These are phyloP conservation scores for Leptographium lundbergii DNA, from an alignment of 2,329 filamentous ascomycete genomes.

Conservation along the genomic window DNA sequence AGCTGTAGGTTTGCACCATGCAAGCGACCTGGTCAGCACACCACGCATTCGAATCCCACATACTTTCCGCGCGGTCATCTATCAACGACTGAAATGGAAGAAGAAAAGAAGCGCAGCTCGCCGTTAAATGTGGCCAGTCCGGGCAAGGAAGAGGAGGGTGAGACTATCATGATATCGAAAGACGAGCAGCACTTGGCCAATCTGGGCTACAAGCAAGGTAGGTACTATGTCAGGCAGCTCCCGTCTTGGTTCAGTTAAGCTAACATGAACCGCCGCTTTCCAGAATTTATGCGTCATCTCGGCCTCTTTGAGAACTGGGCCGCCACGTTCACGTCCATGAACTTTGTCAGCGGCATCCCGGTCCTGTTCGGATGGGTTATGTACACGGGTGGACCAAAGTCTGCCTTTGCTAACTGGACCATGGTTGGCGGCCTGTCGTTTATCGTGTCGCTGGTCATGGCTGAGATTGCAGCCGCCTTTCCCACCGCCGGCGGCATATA, in stretches of 20 bases:
- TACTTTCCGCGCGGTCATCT: background rate
- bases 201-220: constrained; percentile 21
- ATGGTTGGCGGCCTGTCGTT: constrained; percentile 23
- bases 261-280: background rate
- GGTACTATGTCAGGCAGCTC: background rate
- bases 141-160: constrained; percentile 4
- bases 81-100: background rate
- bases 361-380: constrained; percentile 26
- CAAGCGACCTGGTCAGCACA: no score
- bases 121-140: background rate
- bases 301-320: constrained; percentile 25
- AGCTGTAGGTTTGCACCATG: no score
- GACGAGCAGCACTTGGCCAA: constrained; percentile 21
- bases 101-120: background rate
- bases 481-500: constrained; percentile 27
- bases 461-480: constrained; percentile 23
- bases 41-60: no score
- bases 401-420: constrained; percentile 26
- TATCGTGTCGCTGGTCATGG: constrained; percentile 23
- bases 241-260: background rate
- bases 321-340: constrained; percentile 24
- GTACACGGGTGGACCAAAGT: constrained; percentile 24
- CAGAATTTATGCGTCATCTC: constrained; percentile 20
- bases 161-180: constrained; percentile 7
- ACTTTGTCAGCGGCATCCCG: constrained; percentile 25